phyloP scores from a whole-genome alignment of 2,329 filamentous ascomycete species.

The Penicillium hordei region DNA sequence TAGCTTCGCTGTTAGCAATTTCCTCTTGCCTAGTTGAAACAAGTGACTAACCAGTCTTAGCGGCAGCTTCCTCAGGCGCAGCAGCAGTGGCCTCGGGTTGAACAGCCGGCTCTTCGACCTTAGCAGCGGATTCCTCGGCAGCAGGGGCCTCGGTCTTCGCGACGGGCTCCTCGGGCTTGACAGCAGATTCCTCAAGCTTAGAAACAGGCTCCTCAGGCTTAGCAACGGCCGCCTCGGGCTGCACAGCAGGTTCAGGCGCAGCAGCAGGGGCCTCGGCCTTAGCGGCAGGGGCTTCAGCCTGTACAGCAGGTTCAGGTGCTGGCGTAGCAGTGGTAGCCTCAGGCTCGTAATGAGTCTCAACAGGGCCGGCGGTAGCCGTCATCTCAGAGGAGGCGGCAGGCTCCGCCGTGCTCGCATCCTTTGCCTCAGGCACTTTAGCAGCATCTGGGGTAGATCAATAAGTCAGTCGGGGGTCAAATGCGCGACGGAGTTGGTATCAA shows the following conservation, averaged over 20 bases:
- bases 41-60: constrained; percentile 3
- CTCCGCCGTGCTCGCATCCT: not conserved
- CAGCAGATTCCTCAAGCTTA: not conserved
- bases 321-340: not conserved
- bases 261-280: not conserved
- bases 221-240: not conserved
- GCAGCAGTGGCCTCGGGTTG: not conserved
- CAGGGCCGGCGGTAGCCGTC: not conserved
- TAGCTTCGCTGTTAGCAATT: not conserved
- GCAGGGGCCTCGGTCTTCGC: not conserved
- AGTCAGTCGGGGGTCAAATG: not conserved
- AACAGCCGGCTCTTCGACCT: not conserved
- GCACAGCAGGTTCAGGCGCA: not conserved
- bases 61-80: not conserved
- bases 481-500: not conserved
- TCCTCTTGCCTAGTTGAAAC: not conserved
- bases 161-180: not conserved
- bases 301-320: not conserved
- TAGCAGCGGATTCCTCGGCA: not conserved
- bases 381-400: not conserved
- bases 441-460: not conserved
- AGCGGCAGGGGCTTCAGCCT: not conserved
- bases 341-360: constrained; percentile 1
- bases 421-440: not conserved
- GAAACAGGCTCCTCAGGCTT: not conserved